A percentile compares a stretch with the other conserved stretches of the same genome.
phyloP scores from a whole-genome alignment of 257 asterid genomes.

The Ehretia macrophylla region DNA sequence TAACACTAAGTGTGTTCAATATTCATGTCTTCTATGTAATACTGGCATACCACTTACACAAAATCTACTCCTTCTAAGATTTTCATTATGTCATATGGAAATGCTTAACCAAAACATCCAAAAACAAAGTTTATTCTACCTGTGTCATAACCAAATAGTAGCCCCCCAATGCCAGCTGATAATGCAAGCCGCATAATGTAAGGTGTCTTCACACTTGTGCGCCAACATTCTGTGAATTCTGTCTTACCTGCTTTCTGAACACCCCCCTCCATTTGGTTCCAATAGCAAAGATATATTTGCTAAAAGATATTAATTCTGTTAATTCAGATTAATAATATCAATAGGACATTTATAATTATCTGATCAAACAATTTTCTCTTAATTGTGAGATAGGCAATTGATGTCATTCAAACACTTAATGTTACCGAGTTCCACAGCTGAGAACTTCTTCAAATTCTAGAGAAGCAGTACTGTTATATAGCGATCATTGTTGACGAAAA shows the following conservation, averaged over 20 bases:
- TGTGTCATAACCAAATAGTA: constrained; percentile 72
- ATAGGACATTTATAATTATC: too few relatives aligned
- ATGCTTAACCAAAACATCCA: neutral
- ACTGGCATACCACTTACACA: too few relatives aligned
- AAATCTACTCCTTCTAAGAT: too few relatives aligned
- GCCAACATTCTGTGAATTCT: constrained; percentile 71
- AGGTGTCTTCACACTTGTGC: constrained; percentile 51
- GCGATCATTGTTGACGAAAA: too few relatives aligned
- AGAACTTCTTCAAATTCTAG: too few relatives aligned
- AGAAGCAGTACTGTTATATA: too few relatives aligned
- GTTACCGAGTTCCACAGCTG: too few relatives aligned
- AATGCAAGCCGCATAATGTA: constrained; percentile 77
- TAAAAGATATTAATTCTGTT: neutral
- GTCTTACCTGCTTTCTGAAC: constrained; percentile 47
- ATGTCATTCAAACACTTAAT: too few relatives aligned
- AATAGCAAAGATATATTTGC: constrained; percentile 1
- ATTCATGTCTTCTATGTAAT: too few relatives aligned
- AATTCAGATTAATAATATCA: neutral
- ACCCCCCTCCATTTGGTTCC: constrained; percentile 53
- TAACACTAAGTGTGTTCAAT: neutral
- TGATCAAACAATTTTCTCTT: too few relatives aligned
- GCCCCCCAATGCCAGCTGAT: constrained; percentile 84
- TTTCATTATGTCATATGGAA: neutral
- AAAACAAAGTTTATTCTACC: constrained; percentile 23
- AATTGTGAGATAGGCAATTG: too few relatives aligned